These are phyloP conservation scores for Bjerkandera adusta DNA, from an alignment of 1,284 basidiomycete genomes.

Conservation along the genomic window DNA sequence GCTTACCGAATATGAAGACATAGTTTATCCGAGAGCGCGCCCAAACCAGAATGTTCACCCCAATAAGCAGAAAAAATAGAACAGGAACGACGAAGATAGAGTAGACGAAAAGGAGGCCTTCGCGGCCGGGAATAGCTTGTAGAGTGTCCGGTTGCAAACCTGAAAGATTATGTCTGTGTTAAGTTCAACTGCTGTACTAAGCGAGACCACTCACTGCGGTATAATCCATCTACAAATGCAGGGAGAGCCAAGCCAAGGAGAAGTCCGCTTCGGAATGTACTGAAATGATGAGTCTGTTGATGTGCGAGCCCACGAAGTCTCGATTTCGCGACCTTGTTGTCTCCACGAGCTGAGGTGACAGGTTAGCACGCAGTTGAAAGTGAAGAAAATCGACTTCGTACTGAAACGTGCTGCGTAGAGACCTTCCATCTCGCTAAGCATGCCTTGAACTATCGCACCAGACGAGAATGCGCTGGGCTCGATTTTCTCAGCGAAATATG, in stretches of 20 bases:
- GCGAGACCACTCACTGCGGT: constrained; percentile 53
- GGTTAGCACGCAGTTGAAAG: not conserved
- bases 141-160: constrained; percentile 62
- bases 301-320: constrained; percentile 61
- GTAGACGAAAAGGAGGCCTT: constrained; percentile 78
- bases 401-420: constrained; percentile 75
- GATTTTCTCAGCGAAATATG: constrained; percentile 52
- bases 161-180: constrained; percentile 23
- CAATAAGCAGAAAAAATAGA: constrained; percentile 77
- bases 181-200: not conserved
- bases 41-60: constrained; percentile 84
- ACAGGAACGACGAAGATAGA: constrained; percentile 73
- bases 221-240: constrained; percentile 68
- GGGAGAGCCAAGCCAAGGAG: constrained; percentile 79
- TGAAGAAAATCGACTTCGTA: constrained; percentile 39
- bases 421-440: constrained; percentile 75
- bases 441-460: constrained; percentile 55
- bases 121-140: constrained; percentile 65
- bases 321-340: constrained; percentile 76
- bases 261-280: constrained; percentile 74
- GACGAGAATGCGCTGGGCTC: constrained; percentile 61
- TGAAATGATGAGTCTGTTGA: constrained; percentile 71
- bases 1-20: constrained; percentile 84
- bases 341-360: constrained; percentile 63
- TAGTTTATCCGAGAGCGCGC: constrained; percentile 80